These are phyloP conservation scores for Neostapfia colusana DNA, from an alignment of 176 grass and related monocot species.

Conservation along the genomic window DNA sequence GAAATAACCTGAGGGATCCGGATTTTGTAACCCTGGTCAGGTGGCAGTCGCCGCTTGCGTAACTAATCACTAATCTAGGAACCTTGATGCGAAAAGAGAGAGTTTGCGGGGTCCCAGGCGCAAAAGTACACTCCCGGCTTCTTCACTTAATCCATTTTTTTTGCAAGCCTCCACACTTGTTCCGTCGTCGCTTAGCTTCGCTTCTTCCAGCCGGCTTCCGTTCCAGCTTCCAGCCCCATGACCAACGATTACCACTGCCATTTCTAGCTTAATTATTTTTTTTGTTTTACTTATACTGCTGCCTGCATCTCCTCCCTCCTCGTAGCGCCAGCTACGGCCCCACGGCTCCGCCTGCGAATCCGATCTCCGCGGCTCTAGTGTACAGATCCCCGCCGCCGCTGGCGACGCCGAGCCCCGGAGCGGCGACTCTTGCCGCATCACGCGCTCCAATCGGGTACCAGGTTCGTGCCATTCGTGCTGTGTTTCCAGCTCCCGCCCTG, in stretches of 20 bases:
- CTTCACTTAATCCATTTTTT: background rate
- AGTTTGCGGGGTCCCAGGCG: background rate
- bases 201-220: background rate
- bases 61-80: conserved; percentile 5
- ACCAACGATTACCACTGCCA: conserved; percentile 4
- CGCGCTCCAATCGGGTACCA: background rate
- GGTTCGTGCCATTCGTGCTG: background rate
- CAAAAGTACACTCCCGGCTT: conserved; percentile 14
- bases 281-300: conserved; percentile 23
- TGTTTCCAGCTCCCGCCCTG: background rate
- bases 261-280: conserved; percentile 35
- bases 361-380: conserved; percentile 23
- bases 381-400: conserved; percentile 38
- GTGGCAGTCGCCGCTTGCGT: background rate
- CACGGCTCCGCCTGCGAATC: conserved; percentile 26
- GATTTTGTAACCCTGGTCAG: background rate
- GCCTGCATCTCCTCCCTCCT: conserved; percentile 7
- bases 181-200: background rate
- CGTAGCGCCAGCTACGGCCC: conserved; percentile 17
- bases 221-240: background rate
- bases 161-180: background rate
- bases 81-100: background rate
- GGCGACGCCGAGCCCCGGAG: conserved; percentile 19
- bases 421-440: background rate
- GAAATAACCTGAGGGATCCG: background rate